A percentile compares a stretch with the other conserved stretches of the same genome.
Evolutionary conservation across 2,329 filamentous ascomycete species (phyloP).

Genomic region (Ophiognomonia clavigignenti-juglandacearum): DNA sequence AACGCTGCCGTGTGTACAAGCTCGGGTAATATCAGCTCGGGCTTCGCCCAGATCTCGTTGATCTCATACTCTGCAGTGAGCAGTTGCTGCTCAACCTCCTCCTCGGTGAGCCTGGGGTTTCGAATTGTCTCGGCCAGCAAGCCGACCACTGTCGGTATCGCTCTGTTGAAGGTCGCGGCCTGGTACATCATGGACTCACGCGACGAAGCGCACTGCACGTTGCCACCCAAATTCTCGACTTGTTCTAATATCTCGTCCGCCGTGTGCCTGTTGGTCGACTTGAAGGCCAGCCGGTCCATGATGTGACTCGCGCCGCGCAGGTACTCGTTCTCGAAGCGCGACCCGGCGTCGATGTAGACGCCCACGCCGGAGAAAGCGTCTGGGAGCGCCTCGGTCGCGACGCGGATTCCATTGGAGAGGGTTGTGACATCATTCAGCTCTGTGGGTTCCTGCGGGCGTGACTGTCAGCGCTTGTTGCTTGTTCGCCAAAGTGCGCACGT

Average conservation of each 20-base stretch:
- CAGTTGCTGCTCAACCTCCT: conserved; percentile 82
- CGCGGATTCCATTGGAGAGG: conserved; percentile 85
- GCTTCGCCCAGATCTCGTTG: conserved; percentile 94
- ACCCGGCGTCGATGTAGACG: conserved; percentile 93
- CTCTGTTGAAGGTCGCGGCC: conserved; percentile 92
- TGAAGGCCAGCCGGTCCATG: conserved; percentile 93
- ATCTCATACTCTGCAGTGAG: conserved; percentile 94
- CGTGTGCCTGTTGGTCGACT: conserved; percentile 67
- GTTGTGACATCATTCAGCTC: conserved; percentile 86
- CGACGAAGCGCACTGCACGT: conserved; percentile 94
- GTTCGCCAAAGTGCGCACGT: no score
- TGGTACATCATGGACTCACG: conserved; percentile 98
- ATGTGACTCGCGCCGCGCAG: conserved; percentile 92
- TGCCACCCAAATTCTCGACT: conserved; percentile 84
- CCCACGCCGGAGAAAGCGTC: conserved; percentile 94
- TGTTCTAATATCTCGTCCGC: conserved; percentile 84
- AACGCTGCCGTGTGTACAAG: conserved; percentile 93
- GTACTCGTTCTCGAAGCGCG: conserved; percentile 82
- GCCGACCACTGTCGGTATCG: conserved; percentile 75
- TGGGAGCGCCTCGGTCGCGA: conserved; percentile 90
- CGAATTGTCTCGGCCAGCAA: conserved; percentile 92
- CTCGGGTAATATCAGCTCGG: conserved; percentile 91
- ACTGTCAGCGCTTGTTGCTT: neutral
- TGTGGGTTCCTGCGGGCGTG: conserved; percentile 61
- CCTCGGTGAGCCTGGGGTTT: conserved; percentile 75